Percentiles rank a stretch among this genome's conserved stretches.
Evolutionary conservation across 305 asterid genomes (phyloP).

Genomic region (Petunia hybrid): DNA sequence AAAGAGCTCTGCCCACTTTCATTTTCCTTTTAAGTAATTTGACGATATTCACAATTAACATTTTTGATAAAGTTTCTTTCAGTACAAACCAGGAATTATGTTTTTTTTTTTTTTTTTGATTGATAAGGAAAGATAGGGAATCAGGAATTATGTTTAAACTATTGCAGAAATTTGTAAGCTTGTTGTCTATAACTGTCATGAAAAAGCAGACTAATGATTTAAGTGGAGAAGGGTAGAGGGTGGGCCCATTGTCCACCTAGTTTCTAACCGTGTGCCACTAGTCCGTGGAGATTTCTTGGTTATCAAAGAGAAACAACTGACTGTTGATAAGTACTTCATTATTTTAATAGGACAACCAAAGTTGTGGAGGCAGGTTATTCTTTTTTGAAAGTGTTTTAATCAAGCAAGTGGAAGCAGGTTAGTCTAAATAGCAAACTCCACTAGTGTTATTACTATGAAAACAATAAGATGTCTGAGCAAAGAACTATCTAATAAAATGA

Average conservation of each 20-base stretch:
- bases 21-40: constrained; percentile 15
- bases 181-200: constrained; percentile 3
- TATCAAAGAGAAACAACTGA: not conserved
- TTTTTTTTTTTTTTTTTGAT: not conserved
- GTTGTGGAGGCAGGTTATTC: constrained; percentile 32
- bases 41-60: constrained; percentile 10
- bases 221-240: too few species aligned
- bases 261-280: too few species aligned
- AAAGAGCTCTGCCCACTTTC: constrained; percentile 4
- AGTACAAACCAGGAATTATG: not conserved
- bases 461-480: constrained; percentile 7
- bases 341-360: constrained; percentile 22
- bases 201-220: not conserved
- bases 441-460: constrained; percentile 4
- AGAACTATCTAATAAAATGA: constrained; percentile 23
- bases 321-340: not conserved
- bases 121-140: not conserved
- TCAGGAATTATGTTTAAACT: not conserved
- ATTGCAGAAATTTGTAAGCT: not conserved
- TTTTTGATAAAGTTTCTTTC: not conserved
- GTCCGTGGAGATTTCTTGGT: too few species aligned
- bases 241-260: too few species aligned
- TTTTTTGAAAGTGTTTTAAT: too few species aligned
- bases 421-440: constrained; percentile 11
- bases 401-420: constrained; percentile 22